Evolutionary conservation across 129 eudicot genomes (phyloP), one percentile per base, ranked within the genome.

Genomic region (Flaveria trinervia): DNA sequence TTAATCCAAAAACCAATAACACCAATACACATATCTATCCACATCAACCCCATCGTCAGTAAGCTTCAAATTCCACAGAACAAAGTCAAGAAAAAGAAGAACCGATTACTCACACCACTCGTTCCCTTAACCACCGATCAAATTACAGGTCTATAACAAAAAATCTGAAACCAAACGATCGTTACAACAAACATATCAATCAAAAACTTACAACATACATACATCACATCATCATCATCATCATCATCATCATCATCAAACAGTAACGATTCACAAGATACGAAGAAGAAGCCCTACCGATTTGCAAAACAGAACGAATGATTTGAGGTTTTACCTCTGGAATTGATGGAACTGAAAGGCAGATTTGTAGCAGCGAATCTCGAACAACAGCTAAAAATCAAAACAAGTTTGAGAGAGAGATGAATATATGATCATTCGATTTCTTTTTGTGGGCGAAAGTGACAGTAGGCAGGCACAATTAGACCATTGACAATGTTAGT

Each of bases 381-480:
- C 25, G 51, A 73, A 45, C 64, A 80, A 80, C 84, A 80, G 80
- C 84, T 56, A 80, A 56, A 69, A 44, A 74, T 56, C 30, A 79
- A 79, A 76, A 71, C 36, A 52, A 1, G 7, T 43, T 50, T 39
- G 28, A 73, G 51, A 78, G 71, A 72, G 74, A 77, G 28, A 49
- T 45, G 49, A 45, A 46, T 25, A 72, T 65, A 41, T 50, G 79
- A 79, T 80, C 49, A 66, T 65, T 41, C 74, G 83, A 46, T 65
- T 72, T 72, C 3, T 66, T 66, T 62, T 17, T 65, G 78, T 65
- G 22, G 69, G 80, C 54, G 84, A 80, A 66, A 80, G 84, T 80
- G 80, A 80, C 84, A 74, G 84, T 80, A 80, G 84, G 80, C 84
- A 45, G 22, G 33, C 55, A 68, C 74, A 33, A 74, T 25, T 67